Evolutionary conservation across 208 protist species (phyloP).

Genomic region (Trypanosoma scelopori): DNA sequence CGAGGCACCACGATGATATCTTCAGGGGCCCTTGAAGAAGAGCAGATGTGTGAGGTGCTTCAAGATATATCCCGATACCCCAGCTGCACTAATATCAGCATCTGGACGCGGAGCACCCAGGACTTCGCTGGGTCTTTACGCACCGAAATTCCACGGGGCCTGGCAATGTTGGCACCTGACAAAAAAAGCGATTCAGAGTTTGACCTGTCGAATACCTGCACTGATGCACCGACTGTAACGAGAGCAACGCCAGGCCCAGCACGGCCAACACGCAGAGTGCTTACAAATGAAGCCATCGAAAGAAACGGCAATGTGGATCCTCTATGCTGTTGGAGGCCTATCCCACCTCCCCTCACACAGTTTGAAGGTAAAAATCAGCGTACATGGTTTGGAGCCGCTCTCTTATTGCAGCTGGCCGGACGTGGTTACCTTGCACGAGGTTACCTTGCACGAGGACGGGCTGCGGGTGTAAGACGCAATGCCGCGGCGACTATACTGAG

Average conservation of each 20-base stretch:
- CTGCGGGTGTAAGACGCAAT: background rate
- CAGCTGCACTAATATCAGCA: background rate
- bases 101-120: background rate
- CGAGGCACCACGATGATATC: background rate
- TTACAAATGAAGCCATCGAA: too few species aligned
- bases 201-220: background rate
- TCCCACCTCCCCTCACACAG: too few species aligned
- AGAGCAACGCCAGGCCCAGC: too few species aligned
- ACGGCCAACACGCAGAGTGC: too few species aligned
- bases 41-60: background rate
- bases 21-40: background rate
- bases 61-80: background rate
- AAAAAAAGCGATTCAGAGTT: background rate
- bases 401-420: conserved; percentile 32
- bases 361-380: background rate
- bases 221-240: background rate
- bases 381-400: background rate
- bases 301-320: too few species aligned
- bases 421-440: conserved; percentile 27
- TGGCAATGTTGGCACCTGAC: background rate
- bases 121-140: background rate
- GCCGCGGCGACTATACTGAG: background rate
- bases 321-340: too few species aligned
- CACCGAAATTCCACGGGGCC: background rate
- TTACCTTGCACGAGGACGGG: conserved; percentile 6